Evolutionary conservation across 2,329 filamentous ascomycete genomes (phyloP), one percentile per base, ranked within the genome.

Genomic region (Fusarium sp.): DNA sequence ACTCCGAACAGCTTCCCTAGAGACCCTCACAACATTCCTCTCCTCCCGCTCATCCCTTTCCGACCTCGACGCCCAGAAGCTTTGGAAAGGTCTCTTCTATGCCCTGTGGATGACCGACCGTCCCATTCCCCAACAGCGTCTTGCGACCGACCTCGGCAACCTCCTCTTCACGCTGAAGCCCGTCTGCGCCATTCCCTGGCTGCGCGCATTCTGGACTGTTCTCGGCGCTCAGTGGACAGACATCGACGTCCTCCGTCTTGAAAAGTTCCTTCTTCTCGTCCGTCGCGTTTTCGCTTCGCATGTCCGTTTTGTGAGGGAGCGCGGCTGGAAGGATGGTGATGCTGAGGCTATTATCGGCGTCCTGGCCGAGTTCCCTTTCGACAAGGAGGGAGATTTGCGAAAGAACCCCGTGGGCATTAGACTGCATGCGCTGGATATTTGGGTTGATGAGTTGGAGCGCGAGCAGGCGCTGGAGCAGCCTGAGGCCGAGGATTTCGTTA

Each of bases 11-110:
- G 86, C 91, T 67, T 92, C 94, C 56, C 86, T 97, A 78, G 82
- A 86, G 54, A 92, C 91, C 47, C 89, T 98, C 30, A 88, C 89
- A 70, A 86, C 88, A 50, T 97, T 92, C 83, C 90, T 98, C 77
- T 85, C 88, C 65, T 84, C 87, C 64, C 85, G 87, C 40, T 78
- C 82, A 37, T 74, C 80, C 55, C 87, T 97, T 65, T 82, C 87
- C 18, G 83, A 87, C 40, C 79, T 91, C 70, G 94, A 97, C 69
- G 84, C 93, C 50, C 84, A 95, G 64, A 97, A 97, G 83, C 87
- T 98, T 70, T 97, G 94, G 93, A 97, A 97, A 77, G 95, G 94
- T 7, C 87, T 98, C 20, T 97, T 96, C 84, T 97, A 94, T 85
- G 91, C 91, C 76, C 88, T 96, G 75, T 97, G 93, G 91, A 96